Base-by-base conservation (phyloP, 768 basidiomycete species). In the Coprinopsis sp. region DNA sequence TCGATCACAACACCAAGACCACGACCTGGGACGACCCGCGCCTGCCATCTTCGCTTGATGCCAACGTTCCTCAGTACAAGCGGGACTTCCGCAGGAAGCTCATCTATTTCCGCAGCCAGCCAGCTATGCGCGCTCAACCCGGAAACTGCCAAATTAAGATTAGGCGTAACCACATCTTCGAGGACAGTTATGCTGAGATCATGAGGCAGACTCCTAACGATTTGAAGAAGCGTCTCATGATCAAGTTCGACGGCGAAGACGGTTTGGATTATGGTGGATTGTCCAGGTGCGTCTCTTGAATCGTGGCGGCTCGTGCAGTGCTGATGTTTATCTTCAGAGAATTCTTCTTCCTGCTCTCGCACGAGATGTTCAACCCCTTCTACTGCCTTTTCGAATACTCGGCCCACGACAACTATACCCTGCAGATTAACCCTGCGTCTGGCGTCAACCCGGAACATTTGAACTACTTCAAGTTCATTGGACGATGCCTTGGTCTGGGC, bases 281-380 rank as follows among this genome's bases (percentile, higher is more conserved):
- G 47, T 96, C 94, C 31, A 84, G 95, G 91, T 92, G 57, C 29
- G 80, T 67, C 33, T 33, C 25, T 36, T 33, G 13, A 28, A 25
- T 21, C 31, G 33, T 50, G 16, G 22, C 25, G 38, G 27, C 11
- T 13, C n/a, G 7, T 4, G 6, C 18, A n/a, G 24, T 13, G 23
- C 6, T 40, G 33, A 10, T 19, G 28, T 41, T 49, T 22, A 34
- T 39, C 22, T 18, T 8, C 67, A 95, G 94, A 74, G 96, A 99
- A 70, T 99, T 98, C 77, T 99, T 99, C 79, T 99, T 98, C 87
- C 72, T 99, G 48, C 78, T 99, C 38, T 98, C 95, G 27, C 96
- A 99, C 65, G 96, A 98, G 69, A 98, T 99, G 96, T 98, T 99
- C 77, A 96, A 98, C 67, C 96, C 96, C 19, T 98, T 99, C 78